Percentiles rank a stretch among this genome's conserved stretches.
Conservation (phyloP, 2,329 filamentous ascomycete genomes). For the Alternaria angustiovoidea region DNA sequence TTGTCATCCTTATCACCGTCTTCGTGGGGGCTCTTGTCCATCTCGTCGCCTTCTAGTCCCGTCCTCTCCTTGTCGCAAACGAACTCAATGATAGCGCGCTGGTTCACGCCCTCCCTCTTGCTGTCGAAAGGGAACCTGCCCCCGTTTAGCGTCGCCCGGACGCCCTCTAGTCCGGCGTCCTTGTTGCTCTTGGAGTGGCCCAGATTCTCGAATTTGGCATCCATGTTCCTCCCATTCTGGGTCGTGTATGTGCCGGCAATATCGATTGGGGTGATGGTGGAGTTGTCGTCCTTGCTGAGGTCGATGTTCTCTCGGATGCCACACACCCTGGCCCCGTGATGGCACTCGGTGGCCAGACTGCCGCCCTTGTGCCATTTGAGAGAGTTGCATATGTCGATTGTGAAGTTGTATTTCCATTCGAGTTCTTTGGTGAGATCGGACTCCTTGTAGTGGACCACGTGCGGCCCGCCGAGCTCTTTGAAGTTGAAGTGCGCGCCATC, state of each 20-base stretch:
- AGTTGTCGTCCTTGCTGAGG: conserved; percentile 58
- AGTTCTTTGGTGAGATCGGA: conserved; percentile 56
- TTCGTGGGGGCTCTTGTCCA: conserved; percentile 65
- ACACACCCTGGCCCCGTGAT: conserved; percentile 77
- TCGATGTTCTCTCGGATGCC: conserved; percentile 70
- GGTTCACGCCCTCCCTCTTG: conserved; percentile 61
- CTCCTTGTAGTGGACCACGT: conserved; percentile 68
- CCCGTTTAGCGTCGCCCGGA: conserved; percentile 73
- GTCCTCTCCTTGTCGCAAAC: conserved; percentile 77
- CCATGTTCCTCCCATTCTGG: conserved; percentile 64
- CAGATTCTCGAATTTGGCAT: conserved; percentile 72
- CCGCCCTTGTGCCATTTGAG: conserved; percentile 68
- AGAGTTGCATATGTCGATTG: conserved; percentile 76
- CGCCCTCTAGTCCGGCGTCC: conserved; percentile 74
- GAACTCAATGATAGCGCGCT: conserved; percentile 85
- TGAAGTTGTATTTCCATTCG: conserved; percentile 79
- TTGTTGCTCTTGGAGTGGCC: conserved; percentile 69
- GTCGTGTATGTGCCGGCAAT: conserved; percentile 76
- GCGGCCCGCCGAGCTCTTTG: conserved; percentile 69
- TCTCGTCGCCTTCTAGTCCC: conserved; percentile 75
- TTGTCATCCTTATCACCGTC: conserved; percentile 53
- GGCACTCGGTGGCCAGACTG: conserved; percentile 66
- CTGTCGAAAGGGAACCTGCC: conserved; percentile 58
- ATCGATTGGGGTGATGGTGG: conserved; percentile 67
- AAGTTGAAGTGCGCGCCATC: conserved; percentile 71